Base-by-base conservation (phyloP, 108 stramenopile species). In the Nitzschia sp. region DNA sequence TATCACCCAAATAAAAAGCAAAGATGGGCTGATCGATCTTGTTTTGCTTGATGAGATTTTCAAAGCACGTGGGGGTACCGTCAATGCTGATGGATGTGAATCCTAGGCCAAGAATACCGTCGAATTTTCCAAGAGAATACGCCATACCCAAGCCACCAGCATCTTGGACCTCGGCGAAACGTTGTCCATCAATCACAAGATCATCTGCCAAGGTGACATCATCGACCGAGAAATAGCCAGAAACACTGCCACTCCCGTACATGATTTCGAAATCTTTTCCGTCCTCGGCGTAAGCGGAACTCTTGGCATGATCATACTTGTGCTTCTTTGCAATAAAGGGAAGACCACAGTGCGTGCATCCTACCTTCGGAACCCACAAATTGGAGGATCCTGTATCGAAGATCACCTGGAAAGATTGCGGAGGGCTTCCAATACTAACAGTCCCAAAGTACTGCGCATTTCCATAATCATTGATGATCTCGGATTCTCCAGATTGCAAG, bases 361-460 rank as follows among this genome's bases (percentile, higher is more conserved):
- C 76, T 30, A 73, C 80, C 33, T 86, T 80, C n/a, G 99, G 96
- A 0, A 98, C 94, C 99, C 99, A 99, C 19, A 99, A 79, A 77
- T 99, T 96, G 46, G 87, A 80, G 19, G 92, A 95, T 32, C 99
- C 99, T 1, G 98, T 98, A 72, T 99, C 99, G 69, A 96, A 97
- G 67, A 98, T 90, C 54, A 98, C 97, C 48, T 82, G 36, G 53
- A 98, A 94, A n/a, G 77, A 79, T 66, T 96, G 96, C 16, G 87
- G 76, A 46, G 96, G 96, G 26, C 66, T 89, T 0, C 96, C 96
- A 33, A 97, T 79, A 34, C 70, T 55, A 52, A 90, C 65, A 23
- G 73, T 68, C 15, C 90, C 93, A 63, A 74, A 94, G 44, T 94
- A 94, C 50, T 94, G 93, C 0, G 93, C 93, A 64, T 94, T 94